Evolutionary conservation across 768 basidiomycete species (phyloP), one percentile per base, ranked within the genome.

Genomic region (Sarcomyxa edulis): DNA sequence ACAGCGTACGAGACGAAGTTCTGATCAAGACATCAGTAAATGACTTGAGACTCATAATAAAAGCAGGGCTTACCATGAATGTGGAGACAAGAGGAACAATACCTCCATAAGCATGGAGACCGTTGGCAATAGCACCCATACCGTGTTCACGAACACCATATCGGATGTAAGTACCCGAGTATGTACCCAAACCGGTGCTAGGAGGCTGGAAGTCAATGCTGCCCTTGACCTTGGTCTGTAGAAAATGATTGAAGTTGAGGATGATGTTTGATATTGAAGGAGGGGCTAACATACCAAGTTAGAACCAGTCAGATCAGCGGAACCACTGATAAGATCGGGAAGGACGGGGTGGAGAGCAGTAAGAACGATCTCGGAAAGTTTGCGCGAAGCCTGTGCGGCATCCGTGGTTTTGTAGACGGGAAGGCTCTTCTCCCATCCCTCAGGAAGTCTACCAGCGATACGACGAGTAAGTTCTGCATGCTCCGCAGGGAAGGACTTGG

Each of bases 71-170:
- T 49, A 86, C 84, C 65, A 96, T 60, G 83, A 96, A 96, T 23
- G 94, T 97, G 41, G 84, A 89, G 46, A 84, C 76, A 59, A 90
- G 93, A 30, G 93, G 93, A 45, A 95, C 76, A 54, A 94, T 80
- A 51, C 79, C 89, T 44, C 93, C 93, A 62, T 96, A 97, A 2
- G 92, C 93, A 45, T 71, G 61, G 45, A 94, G 60, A 58, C 93
- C 93, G 60, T 96, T 96, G 48, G 83, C 89, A 52, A 97, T 92
- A 39, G 93, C 94, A 52, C 85, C 88, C 93, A 96, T 97, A 49
- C 72, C 94, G 62, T 97, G 94, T 62, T 97, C 94, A 63, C 94
- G 88, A 41, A 97, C 92, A 76, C 94, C 94, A 67, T 86, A 97
- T 39, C 93, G 86, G 59, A 97, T 79, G 61, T 97, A 96, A 32